These are phyloP conservation scores for Xylaria sp. DNA, from an alignment of 2,329 filamentous ascomycete genomes.

Conservation along the genomic window DNA sequence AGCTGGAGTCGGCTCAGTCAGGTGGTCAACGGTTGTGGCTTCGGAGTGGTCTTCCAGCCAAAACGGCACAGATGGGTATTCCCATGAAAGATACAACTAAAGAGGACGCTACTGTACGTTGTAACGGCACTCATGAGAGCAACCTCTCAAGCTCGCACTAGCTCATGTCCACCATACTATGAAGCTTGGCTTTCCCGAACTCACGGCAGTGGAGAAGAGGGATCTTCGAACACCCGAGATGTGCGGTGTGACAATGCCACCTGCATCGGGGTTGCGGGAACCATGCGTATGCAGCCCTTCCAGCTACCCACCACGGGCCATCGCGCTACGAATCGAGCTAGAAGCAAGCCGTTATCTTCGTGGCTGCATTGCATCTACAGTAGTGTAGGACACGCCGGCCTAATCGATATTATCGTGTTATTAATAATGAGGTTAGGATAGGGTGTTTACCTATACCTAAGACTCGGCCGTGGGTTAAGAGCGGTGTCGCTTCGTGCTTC, in stretches of 20 bases:
- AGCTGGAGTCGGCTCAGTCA: not conserved
- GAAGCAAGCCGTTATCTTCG: slow-evolving; percentile 28
- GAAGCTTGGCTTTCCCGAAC: not conserved
- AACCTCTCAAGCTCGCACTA: not conserved
- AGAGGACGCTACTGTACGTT: not conserved
- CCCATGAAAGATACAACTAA: not conserved
- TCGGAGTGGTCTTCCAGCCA: not conserved
- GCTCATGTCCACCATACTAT: not conserved
- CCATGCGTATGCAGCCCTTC: slow-evolving; percentile 24
- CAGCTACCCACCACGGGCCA: slow-evolving; percentile 9
- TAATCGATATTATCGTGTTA: not conserved
- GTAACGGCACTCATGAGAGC: not conserved
- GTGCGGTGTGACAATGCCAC: slow-evolving; percentile 25
- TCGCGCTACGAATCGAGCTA: slow-evolving; percentile 13
- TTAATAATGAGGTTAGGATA: not conserved
- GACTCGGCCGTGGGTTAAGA: not conserved
- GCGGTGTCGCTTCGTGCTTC: slow-evolving; percentile 10
- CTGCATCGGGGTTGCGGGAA: slow-evolving; percentile 13
- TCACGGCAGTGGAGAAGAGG: not conserved
- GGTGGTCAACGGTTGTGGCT: not conserved
- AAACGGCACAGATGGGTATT: not conserved
- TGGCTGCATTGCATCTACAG: slow-evolving; percentile 25
- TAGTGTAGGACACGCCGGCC: not conserved
- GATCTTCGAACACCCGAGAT: slow-evolving; percentile 1
- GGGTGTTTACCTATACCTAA: not conserved